phyloP scores from a whole-genome alignment of 176 grass and related monocot species.

The Pharus latifolius region DNA sequence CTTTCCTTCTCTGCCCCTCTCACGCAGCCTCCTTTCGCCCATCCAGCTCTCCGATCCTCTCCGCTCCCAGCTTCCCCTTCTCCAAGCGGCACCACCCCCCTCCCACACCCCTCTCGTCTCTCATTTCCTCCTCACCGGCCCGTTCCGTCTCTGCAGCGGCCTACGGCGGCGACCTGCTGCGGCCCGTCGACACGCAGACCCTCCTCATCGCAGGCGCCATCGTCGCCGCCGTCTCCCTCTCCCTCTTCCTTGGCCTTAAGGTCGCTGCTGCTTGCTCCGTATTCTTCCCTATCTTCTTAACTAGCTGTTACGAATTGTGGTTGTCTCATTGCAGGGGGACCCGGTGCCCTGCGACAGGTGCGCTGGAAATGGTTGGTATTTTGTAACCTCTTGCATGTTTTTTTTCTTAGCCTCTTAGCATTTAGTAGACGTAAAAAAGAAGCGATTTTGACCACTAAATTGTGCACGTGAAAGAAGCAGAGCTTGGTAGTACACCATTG shows the following conservation, averaged over 20 bases:
- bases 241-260: conserved; percentile 77
- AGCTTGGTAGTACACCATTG: too few species aligned
- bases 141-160: not conserved
- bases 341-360: conserved; percentile 67
- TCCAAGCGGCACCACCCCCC: not conserved
- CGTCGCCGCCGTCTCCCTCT: conserved; percentile 53
- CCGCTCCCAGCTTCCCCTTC: not conserved
- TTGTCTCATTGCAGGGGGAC: conserved; percentile 43
- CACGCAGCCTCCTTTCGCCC: not conserved
- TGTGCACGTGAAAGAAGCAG: not conserved
- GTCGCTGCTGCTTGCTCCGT: not conserved
- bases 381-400: not conserved
- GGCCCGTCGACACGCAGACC: conserved; percentile 72
- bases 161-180: conserved; percentile 26
- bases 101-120: not conserved
- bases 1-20: conserved; percentile 6
- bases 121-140: conserved; percentile 2
- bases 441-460: not conserved
- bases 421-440: too few species aligned
- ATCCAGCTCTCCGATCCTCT: not conserved
- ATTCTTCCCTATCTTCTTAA: not conserved
- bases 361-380: conserved; percentile 56
- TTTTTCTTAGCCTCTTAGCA: not conserved
- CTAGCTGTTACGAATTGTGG: not conserved
- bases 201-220: conserved; percentile 52